Base-by-base conservation (phyloP, 83 land plant genomes). In the Picea abies region DNA sequence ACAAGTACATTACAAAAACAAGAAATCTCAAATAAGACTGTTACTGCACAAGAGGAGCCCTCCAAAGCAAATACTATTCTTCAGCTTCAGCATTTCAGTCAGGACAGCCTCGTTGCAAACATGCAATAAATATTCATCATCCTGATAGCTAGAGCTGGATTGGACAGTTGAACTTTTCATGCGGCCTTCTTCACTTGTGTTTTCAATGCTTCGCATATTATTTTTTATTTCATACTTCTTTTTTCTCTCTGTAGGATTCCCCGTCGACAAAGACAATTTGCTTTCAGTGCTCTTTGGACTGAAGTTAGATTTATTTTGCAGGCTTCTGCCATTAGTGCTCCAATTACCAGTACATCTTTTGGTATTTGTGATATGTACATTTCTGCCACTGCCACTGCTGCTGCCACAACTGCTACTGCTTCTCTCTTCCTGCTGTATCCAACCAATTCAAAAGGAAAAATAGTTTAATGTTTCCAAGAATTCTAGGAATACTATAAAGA, bases 61-160 rank as follows among this genome's bases (percentile, higher is more conserved):
- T 73, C 77, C 77, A 41, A n/a, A 73, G 37, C 22, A 58, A 44
- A 44, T 73, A 41, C 44, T 41, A 39, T 47, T 73, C 77, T 73
- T 73, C 14, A 73, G 15, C 26, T 73, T 73, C 22, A 73, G 77
- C n/a, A 19, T 73, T 73, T 73, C 52, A 39, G 47, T 73, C 2
- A 73, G 77, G 26, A 73, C 47, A 47, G 77, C 77, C 56, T 73
- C 77, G 22, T 73, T 73, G 77, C 20, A n/a, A n/a, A 47, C 56
- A 73, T 47, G 56, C 3, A n/a, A 73, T 5, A 73, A 44, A 44
- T 44, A 73, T 73, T 44, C 77, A 73, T 73, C 56, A 44, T 44
- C 77, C 77, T 73, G 25, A 47, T 73, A 73, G 58, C 58, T 44
- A n/a, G 58, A 44, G 58, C 56, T 73, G 47, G 77, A 44, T 23